Evolutionary conservation across 306 rosid species (phyloP), one percentile per base, ranked within the genome.

Genomic region (Luffa acutangula): DNA sequence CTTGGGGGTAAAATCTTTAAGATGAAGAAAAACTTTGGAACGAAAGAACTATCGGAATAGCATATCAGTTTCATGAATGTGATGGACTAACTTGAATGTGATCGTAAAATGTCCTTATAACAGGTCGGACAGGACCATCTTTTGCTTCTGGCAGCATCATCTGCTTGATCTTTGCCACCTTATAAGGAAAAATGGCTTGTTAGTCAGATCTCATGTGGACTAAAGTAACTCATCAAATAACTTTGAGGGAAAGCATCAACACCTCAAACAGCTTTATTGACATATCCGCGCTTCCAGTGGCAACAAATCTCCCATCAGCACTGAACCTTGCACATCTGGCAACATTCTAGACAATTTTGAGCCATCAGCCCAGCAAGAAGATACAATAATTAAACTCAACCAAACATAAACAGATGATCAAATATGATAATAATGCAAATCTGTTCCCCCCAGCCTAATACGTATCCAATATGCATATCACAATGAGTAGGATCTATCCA

Each of bases 261-360:
- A 92, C 98, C 97, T 91, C 97, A 85, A 91, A 94, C 48, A 92
- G 89, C 89, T 94, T 94, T 85, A 94, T 92, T 52, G 98, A 94
- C 15, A 93, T 85, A 77, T 92, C 97, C 21, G 98, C 89, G 88
- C 98, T 94, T 84, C 98, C 98, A 2, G 97, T 88, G 75, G 97
- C 97, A 79, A 92, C 89, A 89, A 88, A 90, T 81, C 85, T 88
- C 84, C 98, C 97, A 71, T 94, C 97, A 62, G 90, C 90, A 84
- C 97, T 91, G 89, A 92, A 94, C 82, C 89, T 87, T 63, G 97
- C 97, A 89, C 97, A 94, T 88, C 98, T 92, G 86, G 90, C 98
- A 82, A 92, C 85, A 89, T 92, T 94, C 97, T 94, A 89, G 86
- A 90, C 36, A 87, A 82, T 76, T 82, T 88, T 74, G 87, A 86